Conservation (phyloP, 139 green algal genomes). For the Volvox africanus region DNA sequence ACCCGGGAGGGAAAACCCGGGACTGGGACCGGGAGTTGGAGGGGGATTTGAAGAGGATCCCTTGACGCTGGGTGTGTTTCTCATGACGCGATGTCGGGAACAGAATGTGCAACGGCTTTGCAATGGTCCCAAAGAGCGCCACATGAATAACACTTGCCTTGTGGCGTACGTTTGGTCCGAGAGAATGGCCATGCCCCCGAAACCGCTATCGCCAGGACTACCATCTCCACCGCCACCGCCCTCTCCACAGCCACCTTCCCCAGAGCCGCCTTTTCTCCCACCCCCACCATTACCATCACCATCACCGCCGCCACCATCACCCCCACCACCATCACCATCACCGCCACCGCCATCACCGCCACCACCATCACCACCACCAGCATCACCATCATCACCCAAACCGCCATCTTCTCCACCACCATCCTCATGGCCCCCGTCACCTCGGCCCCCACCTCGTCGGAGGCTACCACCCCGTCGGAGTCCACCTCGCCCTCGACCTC, state of each 20-base stretch:
- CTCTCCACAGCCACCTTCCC: not conserved
- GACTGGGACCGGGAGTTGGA: too few species aligned
- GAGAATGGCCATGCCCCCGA: not conserved
- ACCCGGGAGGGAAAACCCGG: too few species aligned
- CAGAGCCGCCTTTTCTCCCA: not conserved
- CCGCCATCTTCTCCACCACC: too few species aligned
- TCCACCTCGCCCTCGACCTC: too few species aligned
- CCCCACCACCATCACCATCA: not conserved
- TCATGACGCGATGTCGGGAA: not conserved
- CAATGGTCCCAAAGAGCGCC: not conserved
- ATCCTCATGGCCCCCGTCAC: too few species aligned
- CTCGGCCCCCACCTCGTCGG: too few species aligned
- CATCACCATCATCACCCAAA: too few species aligned
- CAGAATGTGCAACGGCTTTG: not conserved
- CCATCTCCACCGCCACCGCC: not conserved
- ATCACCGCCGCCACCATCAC: not conserved
- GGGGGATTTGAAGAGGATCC: not conserved
- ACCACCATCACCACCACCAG: not conserved
- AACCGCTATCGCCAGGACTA: not conserved
- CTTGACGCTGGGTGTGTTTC: conserved; percentile 1
- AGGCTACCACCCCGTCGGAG: too few species aligned
- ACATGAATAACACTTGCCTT: not conserved
- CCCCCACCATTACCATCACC: not conserved
- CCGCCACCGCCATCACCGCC: not conserved
- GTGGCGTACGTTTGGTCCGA: not conserved